A percentile compares a stretch with the other conserved stretches of the same genome.
Evolutionary conservation across 2,329 filamentous ascomycete genomes (phyloP).

Genomic region (Trichoderma sp.): DNA sequence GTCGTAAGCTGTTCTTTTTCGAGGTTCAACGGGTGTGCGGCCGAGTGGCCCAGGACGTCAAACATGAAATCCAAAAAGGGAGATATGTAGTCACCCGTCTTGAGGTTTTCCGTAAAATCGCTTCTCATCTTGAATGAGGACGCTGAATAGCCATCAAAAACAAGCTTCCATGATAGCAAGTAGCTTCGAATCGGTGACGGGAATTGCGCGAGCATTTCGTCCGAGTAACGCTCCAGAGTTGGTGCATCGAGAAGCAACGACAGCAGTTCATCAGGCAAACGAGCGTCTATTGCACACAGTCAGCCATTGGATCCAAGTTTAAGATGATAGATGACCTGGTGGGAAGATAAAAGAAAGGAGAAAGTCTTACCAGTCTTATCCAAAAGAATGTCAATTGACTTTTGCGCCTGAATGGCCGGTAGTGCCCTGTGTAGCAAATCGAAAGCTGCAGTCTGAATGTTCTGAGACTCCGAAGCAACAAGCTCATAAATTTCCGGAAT

Average conservation of each 20-base stretch:
- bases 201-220: conserved; percentile 65
- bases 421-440: conserved; percentile 77
- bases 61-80: conserved; percentile 77
- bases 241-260: conserved; percentile 80
- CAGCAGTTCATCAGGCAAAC: conserved; percentile 78
- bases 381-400: conserved; percentile 73
- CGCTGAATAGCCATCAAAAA: conserved; percentile 80
- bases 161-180: conserved; percentile 81
- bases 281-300: conserved; percentile 47
- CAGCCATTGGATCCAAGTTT: not conserved
- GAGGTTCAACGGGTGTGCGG: conserved; percentile 70
- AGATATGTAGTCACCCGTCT: conserved; percentile 65
- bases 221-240: conserved; percentile 63
- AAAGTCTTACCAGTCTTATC: conserved; percentile 58
- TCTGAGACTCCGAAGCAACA: conserved; percentile 69
- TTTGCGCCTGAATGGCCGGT: conserved; percentile 72
- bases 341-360: not conserved
- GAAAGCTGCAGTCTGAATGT: conserved; percentile 79
- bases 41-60: conserved; percentile 77
- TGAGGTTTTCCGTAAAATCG: conserved; percentile 77
- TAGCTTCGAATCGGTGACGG: conserved; percentile 73
- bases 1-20: conserved; percentile 62
- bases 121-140: conserved; percentile 79
- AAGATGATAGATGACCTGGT: fast-evolving
- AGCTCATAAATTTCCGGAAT: conserved; percentile 70